phyloP scores from a whole-genome alignment of 2,329 filamentous ascomycete genomes.

The Aspergillus pseudotamarii region DNA sequence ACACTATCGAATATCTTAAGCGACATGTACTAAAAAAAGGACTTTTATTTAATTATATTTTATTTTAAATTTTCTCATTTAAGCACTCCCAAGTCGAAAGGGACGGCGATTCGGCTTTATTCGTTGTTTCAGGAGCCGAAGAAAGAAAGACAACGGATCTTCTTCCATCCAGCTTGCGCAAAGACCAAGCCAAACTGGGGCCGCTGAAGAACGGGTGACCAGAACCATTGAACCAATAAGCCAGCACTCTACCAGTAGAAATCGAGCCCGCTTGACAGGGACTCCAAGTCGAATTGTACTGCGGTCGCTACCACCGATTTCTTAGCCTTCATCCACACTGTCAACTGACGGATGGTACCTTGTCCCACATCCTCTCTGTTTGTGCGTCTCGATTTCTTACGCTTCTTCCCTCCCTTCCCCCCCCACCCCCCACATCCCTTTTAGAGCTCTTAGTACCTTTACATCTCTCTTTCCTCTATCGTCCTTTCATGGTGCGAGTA shows the following conservation, averaged over 20 bases:
- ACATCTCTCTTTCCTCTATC: constrained; percentile 5
- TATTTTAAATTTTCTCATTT: background rate
- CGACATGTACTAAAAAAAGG: background rate
- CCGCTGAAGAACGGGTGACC: constrained; percentile 18
- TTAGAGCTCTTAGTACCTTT: background rate
- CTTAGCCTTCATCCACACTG: constrained; percentile 8
- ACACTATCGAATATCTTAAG: background rate
- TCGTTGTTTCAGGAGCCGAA: constrained; percentile 8
- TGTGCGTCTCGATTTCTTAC: background rate
- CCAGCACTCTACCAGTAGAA: constrained; percentile 5
- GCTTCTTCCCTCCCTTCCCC: background rate
- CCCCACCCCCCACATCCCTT: background rate
- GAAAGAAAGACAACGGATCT: constrained; percentile 2
- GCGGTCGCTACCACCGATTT: constrained; percentile 11
- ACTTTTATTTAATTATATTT: background rate
- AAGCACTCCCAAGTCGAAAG: constrained; percentile 2
- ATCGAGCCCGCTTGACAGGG: constrained; percentile 12
- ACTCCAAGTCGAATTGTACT: constrained; percentile 17
- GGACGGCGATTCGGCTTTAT: constrained; percentile 11
- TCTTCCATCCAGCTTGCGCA: constrained; percentile 12
- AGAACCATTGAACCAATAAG: constrained; percentile 15
- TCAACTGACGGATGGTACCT: constrained; percentile 1
- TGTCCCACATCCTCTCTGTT: constrained; percentile 9
- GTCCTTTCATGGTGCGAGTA: background rate
- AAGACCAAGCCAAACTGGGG: constrained; percentile 13